Evolutionary conservation across 2,329 filamentous ascomycete species (phyloP).

Genomic region (Sporothrix brunneoviolacea): DNA sequence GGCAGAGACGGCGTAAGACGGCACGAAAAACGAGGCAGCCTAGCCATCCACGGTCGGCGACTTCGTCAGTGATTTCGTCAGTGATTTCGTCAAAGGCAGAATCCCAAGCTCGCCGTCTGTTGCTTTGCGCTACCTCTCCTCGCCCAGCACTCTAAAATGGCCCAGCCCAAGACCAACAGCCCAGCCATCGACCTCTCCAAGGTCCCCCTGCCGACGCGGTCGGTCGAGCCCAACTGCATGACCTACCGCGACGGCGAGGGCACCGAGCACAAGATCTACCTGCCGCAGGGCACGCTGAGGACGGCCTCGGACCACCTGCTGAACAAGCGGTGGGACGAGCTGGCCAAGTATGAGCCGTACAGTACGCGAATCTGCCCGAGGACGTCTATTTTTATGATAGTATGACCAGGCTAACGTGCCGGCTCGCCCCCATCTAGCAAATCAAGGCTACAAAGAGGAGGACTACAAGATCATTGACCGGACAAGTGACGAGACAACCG

Average conservation of each 20-base stretch:
- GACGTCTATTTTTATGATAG: too few relatives aligned
- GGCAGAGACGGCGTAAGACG: too few relatives aligned
- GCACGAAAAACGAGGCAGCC: background rate
- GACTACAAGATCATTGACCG: background rate
- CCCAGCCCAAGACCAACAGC: too few relatives aligned
- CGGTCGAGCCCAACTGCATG: slow-evolving; percentile 6
- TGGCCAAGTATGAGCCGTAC: slow-evolving; percentile 5
- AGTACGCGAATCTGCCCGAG: too few relatives aligned
- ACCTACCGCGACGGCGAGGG: background rate
- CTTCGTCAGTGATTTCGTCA: too few relatives aligned
- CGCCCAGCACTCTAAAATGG: too few relatives aligned
- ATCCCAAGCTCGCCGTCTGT: too few relatives aligned
- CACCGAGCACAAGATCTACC: background rate
- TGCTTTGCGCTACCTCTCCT: too few relatives aligned
- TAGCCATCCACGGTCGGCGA: too few relatives aligned
- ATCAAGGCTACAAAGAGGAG: slow-evolving; percentile 1
- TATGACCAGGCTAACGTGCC: too few relatives aligned
- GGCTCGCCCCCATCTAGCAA: too few relatives aligned
- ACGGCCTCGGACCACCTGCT: background rate
- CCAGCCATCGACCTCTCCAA: background rate
- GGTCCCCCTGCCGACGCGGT: slow-evolving; percentile 1
- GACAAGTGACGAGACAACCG: background rate
- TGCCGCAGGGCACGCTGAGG: background rate
- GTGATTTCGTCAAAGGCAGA: too few relatives aligned
- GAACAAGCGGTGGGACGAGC: background rate